phyloP scores from a whole-genome alignment of 192 early-diverging fungal genomes.

The Coemansia sp. region DNA sequence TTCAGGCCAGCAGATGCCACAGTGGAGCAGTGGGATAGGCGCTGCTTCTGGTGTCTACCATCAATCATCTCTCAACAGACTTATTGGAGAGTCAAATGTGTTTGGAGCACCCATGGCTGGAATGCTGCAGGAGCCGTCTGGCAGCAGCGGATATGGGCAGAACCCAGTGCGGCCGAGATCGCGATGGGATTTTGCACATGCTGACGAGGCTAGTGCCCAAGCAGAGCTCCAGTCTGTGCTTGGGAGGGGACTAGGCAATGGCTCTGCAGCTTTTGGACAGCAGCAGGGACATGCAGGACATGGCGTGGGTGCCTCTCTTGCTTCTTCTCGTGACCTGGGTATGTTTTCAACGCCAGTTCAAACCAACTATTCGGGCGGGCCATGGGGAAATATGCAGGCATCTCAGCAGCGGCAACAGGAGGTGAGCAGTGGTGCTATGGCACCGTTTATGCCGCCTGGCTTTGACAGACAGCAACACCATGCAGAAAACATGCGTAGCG shows the following conservation, averaged over 20 bases:
- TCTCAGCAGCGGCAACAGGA: slow-evolving; percentile 16
- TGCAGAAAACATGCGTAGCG: slow-evolving; percentile 11
- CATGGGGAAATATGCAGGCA: slow-evolving; percentile 20
- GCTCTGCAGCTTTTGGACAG: not conserved
- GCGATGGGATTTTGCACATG: slow-evolving; percentile 44
- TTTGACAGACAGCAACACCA: slow-evolving; percentile 29
- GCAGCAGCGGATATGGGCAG: slow-evolving; percentile 3
- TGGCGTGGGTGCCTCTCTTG: slow-evolving; percentile 15
- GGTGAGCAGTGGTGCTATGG: slow-evolving; percentile 7
- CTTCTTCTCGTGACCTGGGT: slow-evolving; percentile 47
- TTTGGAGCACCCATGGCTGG: slow-evolving; percentile 11
- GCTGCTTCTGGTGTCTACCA: slow-evolving; percentile 12
- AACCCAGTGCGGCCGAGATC: slow-evolving; percentile 31
- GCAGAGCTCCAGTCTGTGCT: slow-evolving; percentile 53
- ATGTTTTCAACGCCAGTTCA: slow-evolving; percentile 46
- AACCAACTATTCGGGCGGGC: slow-evolving; percentile 15
- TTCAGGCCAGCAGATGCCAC: slow-evolving; percentile 13
- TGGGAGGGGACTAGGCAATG: slow-evolving; percentile 17
- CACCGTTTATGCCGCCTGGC: slow-evolving; percentile 43
- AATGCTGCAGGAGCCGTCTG: slow-evolving; percentile 3
- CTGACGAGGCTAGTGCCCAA: slow-evolving; percentile 48
- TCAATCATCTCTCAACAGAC: slow-evolving; percentile 31
- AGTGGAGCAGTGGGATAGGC: slow-evolving; percentile 20
- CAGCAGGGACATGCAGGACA: slow-evolving; percentile 11
- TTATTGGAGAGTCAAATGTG: slow-evolving; percentile 15